Evolutionary conservation across 441 rosid species (phyloP).

Genomic region (Erodium moschatum): DNA sequence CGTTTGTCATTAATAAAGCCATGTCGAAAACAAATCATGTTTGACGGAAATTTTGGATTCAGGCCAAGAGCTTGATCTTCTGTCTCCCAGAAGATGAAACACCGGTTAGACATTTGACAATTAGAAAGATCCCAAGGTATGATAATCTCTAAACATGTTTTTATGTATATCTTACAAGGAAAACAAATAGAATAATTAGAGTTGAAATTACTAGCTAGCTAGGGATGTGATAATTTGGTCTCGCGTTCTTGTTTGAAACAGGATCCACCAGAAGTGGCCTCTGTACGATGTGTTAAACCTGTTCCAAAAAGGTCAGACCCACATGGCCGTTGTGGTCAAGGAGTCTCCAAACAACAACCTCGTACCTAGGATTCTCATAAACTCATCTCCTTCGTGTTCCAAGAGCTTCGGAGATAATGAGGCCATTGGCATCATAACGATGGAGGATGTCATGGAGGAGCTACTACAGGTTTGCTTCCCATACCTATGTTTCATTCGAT

Average conservation of each 20-base stretch:
- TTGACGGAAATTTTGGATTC: not conserved
- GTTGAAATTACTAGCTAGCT: too few species aligned
- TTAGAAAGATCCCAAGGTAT: conserved; percentile 68
- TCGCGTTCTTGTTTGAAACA: too few species aligned
- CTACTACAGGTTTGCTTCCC: conserved; percentile 50
- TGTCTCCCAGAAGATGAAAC: conserved; percentile 46
- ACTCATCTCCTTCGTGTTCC: conserved; percentile 20
- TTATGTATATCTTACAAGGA: too few species aligned
- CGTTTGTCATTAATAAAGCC: too few species aligned
- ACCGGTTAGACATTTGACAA: conserved; percentile 48
- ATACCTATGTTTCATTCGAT: not conserved
- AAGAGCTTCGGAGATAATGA: conserved; percentile 26
- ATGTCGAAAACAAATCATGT: too few species aligned
- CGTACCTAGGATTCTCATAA: conserved; percentile 17
- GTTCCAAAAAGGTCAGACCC: conserved; percentile 75
- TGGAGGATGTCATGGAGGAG: conserved; percentile 91
- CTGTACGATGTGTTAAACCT: conserved; percentile 71
- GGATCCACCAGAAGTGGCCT: conserved; percentile 54
- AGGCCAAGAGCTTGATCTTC: conserved; percentile 72
- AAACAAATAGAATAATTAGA: too few species aligned
- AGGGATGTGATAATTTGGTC: too few species aligned
- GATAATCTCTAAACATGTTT: too few species aligned
- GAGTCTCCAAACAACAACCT: too few species aligned
- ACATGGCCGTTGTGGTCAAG: conserved; percentile 54
- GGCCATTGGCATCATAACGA: conserved; percentile 63